These are phyloP conservation scores for Boletus edulis DNA, from an alignment of 768 basidiomycete genomes.

Conservation along the genomic window DNA sequence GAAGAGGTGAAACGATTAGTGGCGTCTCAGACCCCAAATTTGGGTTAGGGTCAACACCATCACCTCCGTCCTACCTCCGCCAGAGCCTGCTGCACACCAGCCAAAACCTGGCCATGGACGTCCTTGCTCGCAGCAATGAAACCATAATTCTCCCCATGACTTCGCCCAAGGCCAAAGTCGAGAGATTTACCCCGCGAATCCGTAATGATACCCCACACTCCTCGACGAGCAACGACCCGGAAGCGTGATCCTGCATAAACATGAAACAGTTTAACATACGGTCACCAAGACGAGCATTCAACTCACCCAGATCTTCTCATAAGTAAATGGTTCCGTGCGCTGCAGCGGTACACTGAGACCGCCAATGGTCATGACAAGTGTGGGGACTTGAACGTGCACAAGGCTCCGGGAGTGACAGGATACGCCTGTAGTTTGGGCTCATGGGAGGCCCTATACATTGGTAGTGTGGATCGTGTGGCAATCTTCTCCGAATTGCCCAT, in stretches of 20 bases:
- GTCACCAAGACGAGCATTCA: rapidly evolving
- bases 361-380: too few species aligned
- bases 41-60: background rate
- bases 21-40: background rate
- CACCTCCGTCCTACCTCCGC: conserved; percentile 8
- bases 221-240: conserved; percentile 77
- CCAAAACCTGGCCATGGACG: conserved; percentile 65
- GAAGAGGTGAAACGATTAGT: too few species aligned
- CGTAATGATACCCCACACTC: conserved; percentile 91
- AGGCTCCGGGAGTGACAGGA: too few species aligned
- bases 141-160: conserved; percentile 83
- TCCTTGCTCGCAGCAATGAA: conserved; percentile 79
- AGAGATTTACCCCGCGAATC: conserved; percentile 78
- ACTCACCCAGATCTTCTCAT: conserved; percentile 97
- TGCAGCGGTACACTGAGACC: too few species aligned
- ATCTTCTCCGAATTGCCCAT: too few species aligned
- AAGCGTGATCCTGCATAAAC: conserved; percentile 77
- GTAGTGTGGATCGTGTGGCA: too few species aligned
- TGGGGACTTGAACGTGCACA: too few species aligned
- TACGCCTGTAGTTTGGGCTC: too few species aligned
- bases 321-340: too few species aligned
- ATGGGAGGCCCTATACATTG: too few species aligned
- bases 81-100: conserved; percentile 65
- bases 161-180: conserved; percentile 85
- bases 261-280: background rate